Conservation (phyloP, 768 basidiomycete species). For the Leccinum obscurum region DNA sequence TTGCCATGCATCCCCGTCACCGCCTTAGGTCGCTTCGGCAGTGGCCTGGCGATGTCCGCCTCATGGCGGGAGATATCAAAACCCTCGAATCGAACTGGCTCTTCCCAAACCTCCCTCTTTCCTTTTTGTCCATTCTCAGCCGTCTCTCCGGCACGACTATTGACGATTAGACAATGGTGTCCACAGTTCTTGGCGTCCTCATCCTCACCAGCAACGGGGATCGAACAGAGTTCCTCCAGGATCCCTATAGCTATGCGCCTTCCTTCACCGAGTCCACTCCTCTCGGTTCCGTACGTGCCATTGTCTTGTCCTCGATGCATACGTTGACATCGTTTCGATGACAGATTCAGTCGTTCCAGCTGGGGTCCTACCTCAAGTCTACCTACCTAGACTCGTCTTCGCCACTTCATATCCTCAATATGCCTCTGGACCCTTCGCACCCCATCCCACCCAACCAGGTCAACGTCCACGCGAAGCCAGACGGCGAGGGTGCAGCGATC, state of each 20-base stretch:
- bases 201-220: slow-evolving; percentile 78
- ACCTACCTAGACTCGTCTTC: slow-evolving; percentile 68
- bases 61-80: slow-evolving; percentile 32
- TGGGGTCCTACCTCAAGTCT: slow-evolving; percentile 60
- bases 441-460: slow-evolving; percentile 70
- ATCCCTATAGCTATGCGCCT: slow-evolving; percentile 65
- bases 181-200: slow-evolving; percentile 67
- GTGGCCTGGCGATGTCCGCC: slow-evolving; percentile 31
- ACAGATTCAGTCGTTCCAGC: slow-evolving; percentile 66
- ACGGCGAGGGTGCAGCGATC: slow-evolving; percentile 76
- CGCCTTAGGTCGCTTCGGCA: slow-evolving; percentile 31
- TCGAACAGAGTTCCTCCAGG: slow-evolving; percentile 66
- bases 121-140: slow-evolving; percentile 4
- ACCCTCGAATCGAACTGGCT: slow-evolving; percentile 17
- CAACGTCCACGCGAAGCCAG: slow-evolving; percentile 77
- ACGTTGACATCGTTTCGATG: slow-evolving; percentile 9
- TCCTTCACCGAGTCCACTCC: slow-evolving; percentile 71
- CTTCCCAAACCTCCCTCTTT: slow-evolving; percentile 13
- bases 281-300: slow-evolving; percentile 61
- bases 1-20: slow-evolving; percentile 23
- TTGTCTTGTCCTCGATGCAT: background rate
- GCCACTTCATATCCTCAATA: slow-evolving; percentile 64
- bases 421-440: slow-evolving; percentile 54
- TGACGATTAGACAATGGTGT: slow-evolving; percentile 23
- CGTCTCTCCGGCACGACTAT: background rate